These are phyloP conservation scores for Cubamyces sp. DNA, from an alignment of 768 basidiomycete species.

Conservation along the genomic window DNA sequence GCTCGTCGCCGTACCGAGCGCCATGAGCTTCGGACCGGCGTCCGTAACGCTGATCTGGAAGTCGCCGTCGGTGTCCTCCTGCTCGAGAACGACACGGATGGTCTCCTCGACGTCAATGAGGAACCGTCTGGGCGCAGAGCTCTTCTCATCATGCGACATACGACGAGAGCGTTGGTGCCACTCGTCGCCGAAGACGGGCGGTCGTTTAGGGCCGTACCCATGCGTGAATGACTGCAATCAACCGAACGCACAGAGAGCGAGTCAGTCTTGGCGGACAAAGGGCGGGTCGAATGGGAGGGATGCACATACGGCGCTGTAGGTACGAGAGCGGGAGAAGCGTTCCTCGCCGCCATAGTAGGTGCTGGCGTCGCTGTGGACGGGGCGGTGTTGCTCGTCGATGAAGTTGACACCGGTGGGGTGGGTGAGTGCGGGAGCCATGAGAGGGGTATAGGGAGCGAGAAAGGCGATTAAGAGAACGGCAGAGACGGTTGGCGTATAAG, in stretches of 20 bases:
- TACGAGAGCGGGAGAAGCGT: constrained; percentile 79
- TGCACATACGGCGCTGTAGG: constrained; percentile 79
- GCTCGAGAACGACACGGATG: constrained; percentile 92
- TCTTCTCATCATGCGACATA: constrained; percentile 93
- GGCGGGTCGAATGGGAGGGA: neutral
- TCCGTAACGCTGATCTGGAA: constrained; percentile 97
- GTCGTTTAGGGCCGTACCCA: constrained; percentile 64
- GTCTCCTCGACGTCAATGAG: constrained; percentile 98
- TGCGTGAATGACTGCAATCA: constrained; percentile 30
- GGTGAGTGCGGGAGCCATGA: constrained; percentile 66
- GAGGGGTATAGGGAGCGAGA: constrained; percentile 10
- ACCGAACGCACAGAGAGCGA: constrained; percentile 13
- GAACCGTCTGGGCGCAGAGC: constrained; percentile 82
- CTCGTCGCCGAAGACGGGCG: constrained; percentile 78
- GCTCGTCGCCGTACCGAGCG: constrained; percentile 93
- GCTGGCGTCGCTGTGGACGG: constrained; percentile 69
- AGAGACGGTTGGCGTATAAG: constrained; percentile 12
- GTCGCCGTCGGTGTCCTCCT: constrained; percentile 97
- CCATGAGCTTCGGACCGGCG: constrained; percentile 95
- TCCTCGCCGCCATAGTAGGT: constrained; percentile 85
- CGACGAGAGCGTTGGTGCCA: constrained; percentile 73
- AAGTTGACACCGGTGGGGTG: constrained; percentile 71
- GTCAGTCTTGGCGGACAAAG: constrained; percentile 4
- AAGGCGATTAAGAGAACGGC: neutral
- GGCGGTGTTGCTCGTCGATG: constrained; percentile 58